Conservation (phyloP, 768 basidiomycete species). For the Mycena olivaceomarginata region DNA sequence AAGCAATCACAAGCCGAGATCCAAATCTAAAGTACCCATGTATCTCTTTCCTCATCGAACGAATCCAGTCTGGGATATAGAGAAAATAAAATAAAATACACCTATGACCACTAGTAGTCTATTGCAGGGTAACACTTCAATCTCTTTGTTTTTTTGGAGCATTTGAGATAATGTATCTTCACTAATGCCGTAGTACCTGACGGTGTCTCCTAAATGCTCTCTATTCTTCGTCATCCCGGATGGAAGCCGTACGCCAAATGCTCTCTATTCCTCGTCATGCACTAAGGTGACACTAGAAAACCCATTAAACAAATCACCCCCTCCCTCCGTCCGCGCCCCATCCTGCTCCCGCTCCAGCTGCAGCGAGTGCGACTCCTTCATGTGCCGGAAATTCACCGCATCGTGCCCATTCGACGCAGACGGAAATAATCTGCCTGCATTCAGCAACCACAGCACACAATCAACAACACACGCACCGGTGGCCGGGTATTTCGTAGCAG, state of each 20-base stretch:
- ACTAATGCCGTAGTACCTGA: no score
- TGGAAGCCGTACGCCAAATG: background rate
- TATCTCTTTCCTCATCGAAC: no score
- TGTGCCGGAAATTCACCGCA: slow-evolving; percentile 91
- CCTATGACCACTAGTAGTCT: no score
- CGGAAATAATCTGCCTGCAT: slow-evolving; percentile 82
- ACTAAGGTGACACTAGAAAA: slow-evolving; percentile 92
- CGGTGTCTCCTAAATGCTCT: no score
- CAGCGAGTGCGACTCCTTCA: slow-evolving; percentile 94
- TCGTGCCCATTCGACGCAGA: slow-evolving; percentile 86
- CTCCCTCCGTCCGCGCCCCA: slow-evolving; percentile 55
- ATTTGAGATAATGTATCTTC: no score
- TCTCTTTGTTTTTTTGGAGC: no score
- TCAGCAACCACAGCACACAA: slow-evolving; percentile 16
- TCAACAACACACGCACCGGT: slow-evolving; percentile 78
- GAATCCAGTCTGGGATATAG: no score
- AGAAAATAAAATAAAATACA: no score
- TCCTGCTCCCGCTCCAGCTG: slow-evolving; percentile 81
- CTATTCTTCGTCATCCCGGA: no score
- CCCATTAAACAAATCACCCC: slow-evolving; percentile 86
- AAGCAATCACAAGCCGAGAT: no score
- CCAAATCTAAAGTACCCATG: no score
- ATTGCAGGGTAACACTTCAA: no score
- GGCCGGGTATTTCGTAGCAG: slow-evolving; percentile 93
- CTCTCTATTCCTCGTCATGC: slow-evolving; percentile 78